phyloP scores from a whole-genome alignment of 2,329 filamentous ascomycete species.

The Aspergillus uvarum region DNA sequence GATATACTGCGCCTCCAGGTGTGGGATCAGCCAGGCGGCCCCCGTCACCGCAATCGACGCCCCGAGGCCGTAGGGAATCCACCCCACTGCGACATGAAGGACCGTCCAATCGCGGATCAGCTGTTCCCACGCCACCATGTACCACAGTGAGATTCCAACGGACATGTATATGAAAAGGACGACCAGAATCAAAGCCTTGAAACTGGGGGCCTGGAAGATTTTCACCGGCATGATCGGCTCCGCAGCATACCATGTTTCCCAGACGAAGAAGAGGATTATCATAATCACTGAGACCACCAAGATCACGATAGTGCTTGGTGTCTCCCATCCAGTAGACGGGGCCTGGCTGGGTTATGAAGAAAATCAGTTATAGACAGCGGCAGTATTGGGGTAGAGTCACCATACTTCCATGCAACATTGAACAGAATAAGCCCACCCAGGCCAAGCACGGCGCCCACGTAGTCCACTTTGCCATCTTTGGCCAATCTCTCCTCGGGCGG shows the following conservation, averaged over 20 bases:
- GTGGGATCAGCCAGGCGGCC: constrained; percentile 49
- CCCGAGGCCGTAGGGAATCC: constrained; percentile 45
- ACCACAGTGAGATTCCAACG: constrained; percentile 51
- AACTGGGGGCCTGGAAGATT: constrained; percentile 49
- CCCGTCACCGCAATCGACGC: constrained; percentile 39
- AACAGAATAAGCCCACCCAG: constrained; percentile 47
- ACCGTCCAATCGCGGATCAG: constrained; percentile 44
- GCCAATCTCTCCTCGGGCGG: too few species aligned
- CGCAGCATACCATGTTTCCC: constrained; percentile 43
- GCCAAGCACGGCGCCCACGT: constrained; percentile 42
- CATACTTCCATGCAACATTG: constrained; percentile 55
- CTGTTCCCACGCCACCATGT: constrained; percentile 49
- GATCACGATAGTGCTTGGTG: constrained; percentile 44
- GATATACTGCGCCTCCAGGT: constrained; percentile 50
- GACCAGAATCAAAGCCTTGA: constrained; percentile 45
- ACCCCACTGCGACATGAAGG: constrained; percentile 42
- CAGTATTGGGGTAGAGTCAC: background rate
- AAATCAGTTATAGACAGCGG: background rate
- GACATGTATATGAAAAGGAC: constrained; percentile 51
- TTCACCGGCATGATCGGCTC: constrained; percentile 49
- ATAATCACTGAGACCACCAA: constrained; percentile 41
- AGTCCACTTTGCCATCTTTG: constrained; percentile 40
- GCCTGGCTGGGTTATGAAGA: constrained; percentile 36
- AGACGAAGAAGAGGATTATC: constrained; percentile 36
- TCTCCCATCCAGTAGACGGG: constrained; percentile 48